A percentile compares a stretch with the other conserved stretches of the same genome.
phyloP scores from a whole-genome alignment of 371 early-diverging fungal species.

The Lichtheimia ornata region DNA sequence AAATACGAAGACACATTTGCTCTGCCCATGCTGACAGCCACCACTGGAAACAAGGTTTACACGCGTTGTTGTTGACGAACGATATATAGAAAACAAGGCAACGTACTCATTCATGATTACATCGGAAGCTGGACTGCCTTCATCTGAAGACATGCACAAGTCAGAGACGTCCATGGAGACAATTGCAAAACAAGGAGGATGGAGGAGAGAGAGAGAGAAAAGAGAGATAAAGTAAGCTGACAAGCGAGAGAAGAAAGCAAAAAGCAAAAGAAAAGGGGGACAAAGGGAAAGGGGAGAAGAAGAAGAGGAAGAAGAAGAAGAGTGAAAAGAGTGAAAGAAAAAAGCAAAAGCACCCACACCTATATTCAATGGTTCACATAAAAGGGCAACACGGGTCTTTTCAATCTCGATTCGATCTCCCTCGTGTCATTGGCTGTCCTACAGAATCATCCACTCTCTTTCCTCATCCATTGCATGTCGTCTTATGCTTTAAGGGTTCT shows the following conservation, averaged over 20 bases:
- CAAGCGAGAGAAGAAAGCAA: no score
- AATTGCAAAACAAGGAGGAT: not conserved
- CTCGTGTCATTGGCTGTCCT: slow-evolving; percentile 9
- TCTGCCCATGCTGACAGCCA: not conserved
- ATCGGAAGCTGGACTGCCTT: not conserved
- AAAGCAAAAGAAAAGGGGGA: no score
- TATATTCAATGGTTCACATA: not conserved
- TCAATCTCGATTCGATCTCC: not conserved
- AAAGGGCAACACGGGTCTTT: not conserved
- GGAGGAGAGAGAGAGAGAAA: not conserved
- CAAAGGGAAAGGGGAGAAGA: no score
- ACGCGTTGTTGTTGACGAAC: not conserved
- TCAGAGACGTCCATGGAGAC: slow-evolving; percentile 8
- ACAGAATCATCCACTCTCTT: not conserved
- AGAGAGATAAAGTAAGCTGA: not conserved
- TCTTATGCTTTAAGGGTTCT: no score
- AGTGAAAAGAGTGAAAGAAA: not conserved
- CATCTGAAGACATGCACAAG: slow-evolving; percentile 3
- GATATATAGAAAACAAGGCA: not conserved
- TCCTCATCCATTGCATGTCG: no score
- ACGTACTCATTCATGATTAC: not conserved
- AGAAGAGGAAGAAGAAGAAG: no score
- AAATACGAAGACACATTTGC: not conserved
- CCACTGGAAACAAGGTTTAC: not conserved
- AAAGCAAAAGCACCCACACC: not conserved